Percentiles rank a stretch among this genome's conserved stretches.
Conservation (phyloP, 345 rosid genomes). For the Eucalyptus cladocalyx region DNA sequence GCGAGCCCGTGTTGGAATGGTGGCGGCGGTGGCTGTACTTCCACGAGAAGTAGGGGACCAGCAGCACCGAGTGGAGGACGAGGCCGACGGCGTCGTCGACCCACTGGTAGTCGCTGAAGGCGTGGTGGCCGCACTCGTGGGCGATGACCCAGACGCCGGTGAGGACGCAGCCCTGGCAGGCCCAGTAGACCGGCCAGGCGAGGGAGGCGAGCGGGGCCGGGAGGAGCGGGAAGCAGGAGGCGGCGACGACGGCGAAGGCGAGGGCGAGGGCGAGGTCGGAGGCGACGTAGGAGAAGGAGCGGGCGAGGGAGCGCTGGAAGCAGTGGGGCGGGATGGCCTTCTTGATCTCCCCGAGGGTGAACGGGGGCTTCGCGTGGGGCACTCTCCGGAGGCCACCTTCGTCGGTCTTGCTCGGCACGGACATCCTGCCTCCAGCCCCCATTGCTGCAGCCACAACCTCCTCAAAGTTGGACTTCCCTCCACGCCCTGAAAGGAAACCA, state of each 20-base stretch:
- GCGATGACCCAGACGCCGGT: constrained; percentile 58
- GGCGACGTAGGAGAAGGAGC: constrained; percentile 40
- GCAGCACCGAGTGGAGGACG: constrained; percentile 42
- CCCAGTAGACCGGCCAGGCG: constrained; percentile 58
- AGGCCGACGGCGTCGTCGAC: constrained; percentile 46
- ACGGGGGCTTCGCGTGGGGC: constrained; percentile 35
- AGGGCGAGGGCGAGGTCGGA: constrained; percentile 22
- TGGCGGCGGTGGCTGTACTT: constrained; percentile 63
- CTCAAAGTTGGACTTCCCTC: neutral
- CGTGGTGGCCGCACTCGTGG: constrained; percentile 70
- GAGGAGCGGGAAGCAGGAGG: constrained; percentile 24
- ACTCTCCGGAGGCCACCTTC: constrained; percentile 1
- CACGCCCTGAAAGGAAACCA: neutral
- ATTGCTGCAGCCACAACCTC: neutral
- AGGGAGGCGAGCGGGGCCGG: constrained; percentile 14
- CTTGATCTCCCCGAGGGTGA: constrained; percentile 40
- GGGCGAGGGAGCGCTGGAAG: constrained; percentile 41
- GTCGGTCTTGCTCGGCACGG: neutral
- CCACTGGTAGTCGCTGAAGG: constrained; percentile 50
- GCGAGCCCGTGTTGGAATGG: constrained; percentile 58
- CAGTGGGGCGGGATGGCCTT: constrained; percentile 56
- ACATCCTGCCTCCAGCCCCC: constrained; percentile 40
- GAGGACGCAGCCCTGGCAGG: constrained; percentile 40
- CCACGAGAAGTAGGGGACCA: constrained; percentile 62
- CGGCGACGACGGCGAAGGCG: constrained; percentile 29